These are phyloP conservation scores for Hirsutella thompsonii DNA, from an alignment of 2,329 filamentous ascomycete genomes.

Conservation along the genomic window DNA sequence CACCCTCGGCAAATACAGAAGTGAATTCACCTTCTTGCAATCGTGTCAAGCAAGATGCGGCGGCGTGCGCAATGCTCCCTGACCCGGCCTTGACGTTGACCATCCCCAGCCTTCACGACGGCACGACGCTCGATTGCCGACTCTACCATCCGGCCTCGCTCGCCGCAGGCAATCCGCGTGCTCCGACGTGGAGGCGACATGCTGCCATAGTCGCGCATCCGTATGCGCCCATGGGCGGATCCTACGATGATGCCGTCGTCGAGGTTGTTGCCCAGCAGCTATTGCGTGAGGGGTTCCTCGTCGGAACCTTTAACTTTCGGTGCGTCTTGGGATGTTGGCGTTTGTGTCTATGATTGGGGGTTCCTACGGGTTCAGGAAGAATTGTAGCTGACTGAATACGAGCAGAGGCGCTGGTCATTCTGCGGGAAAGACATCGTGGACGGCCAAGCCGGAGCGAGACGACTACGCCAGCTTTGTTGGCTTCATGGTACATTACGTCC, in stretches of 20 bases:
- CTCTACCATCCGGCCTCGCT: constrained; percentile 58
- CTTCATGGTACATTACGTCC: constrained; percentile 64
- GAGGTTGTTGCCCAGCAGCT: constrained; percentile 50
- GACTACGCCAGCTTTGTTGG: constrained; percentile 79
- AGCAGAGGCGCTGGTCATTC: constrained; percentile 63
- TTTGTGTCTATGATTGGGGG: too few relatives aligned
- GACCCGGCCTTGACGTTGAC: constrained; percentile 53
- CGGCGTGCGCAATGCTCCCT: constrained; percentile 31
- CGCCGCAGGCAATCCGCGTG: constrained; percentile 14
- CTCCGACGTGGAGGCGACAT: constrained; percentile 31
- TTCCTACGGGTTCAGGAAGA: too few relatives aligned
- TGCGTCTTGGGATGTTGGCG: constrained; percentile 20
- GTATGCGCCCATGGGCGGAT: constrained; percentile 78
- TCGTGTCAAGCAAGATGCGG: not conserved
- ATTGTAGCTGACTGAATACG: not conserved
- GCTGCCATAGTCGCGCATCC: constrained; percentile 71
- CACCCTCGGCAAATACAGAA: too few relatives aligned
- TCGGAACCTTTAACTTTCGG: constrained; percentile 90
- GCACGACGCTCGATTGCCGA: constrained; percentile 63
- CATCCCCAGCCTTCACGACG: constrained; percentile 76
- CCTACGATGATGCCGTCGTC: constrained; percentile 72
- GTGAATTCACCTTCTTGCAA: too few relatives aligned
- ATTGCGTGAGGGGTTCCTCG: constrained; percentile 57
- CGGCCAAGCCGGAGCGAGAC: constrained; percentile 61
- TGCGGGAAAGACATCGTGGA: constrained; percentile 75